These are phyloP conservation scores for Mayamaea pseudoterrestris DNA, from an alignment of 108 stramenopile genomes.

Conservation along the genomic window DNA sequence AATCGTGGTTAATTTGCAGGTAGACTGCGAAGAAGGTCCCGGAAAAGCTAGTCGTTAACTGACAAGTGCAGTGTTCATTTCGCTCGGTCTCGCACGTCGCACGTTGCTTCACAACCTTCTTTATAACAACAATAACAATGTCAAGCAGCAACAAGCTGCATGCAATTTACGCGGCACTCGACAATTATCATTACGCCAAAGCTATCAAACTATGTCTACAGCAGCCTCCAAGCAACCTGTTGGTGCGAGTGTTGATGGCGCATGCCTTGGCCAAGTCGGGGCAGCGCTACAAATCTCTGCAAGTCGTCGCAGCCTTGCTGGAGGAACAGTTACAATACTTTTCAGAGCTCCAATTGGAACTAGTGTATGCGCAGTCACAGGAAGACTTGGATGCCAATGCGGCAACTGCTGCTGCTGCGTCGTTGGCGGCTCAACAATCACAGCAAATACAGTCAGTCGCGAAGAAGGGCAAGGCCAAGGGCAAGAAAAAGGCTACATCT, in stretches of 20 bases:
- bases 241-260: slow-evolving; percentile 45
- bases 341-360: slow-evolving; percentile 20
- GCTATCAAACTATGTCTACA: slow-evolving; percentile 52
- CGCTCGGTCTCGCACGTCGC: too few species aligned
- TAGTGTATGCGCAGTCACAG: slow-evolving; percentile 8
- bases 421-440: slow-evolving; percentile 6
- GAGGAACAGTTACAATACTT: slow-evolving; percentile 13
- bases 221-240: slow-evolving; percentile 20
- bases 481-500: slow-evolving; percentile 19
- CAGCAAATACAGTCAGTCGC: not conserved
- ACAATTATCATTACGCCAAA: slow-evolving; percentile 43
- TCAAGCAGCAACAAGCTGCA: slow-evolving; percentile 27
- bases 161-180: slow-evolving; percentile 58
- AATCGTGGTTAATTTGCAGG: too few species aligned
- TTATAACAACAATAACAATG: not conserved
- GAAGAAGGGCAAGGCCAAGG: slow-evolving; percentile 23
- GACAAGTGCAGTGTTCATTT: too few species aligned
- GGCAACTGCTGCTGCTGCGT: slow-evolving; percentile 3
- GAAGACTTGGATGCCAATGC: not conserved
- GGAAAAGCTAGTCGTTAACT: too few species aligned
- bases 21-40: too few species aligned
- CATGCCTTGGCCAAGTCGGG: slow-evolving; percentile 49
- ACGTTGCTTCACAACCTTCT: too few species aligned
- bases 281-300: slow-evolving; percentile 34
- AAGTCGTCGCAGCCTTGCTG: slow-evolving; percentile 27